Percentiles rank a stretch among this genome's conserved stretches.
These are phyloP conservation scores for Penicillium fimorum DNA, from an alignment of 495 filamentous ascomycete genomes.

Conservation along the genomic window DNA sequence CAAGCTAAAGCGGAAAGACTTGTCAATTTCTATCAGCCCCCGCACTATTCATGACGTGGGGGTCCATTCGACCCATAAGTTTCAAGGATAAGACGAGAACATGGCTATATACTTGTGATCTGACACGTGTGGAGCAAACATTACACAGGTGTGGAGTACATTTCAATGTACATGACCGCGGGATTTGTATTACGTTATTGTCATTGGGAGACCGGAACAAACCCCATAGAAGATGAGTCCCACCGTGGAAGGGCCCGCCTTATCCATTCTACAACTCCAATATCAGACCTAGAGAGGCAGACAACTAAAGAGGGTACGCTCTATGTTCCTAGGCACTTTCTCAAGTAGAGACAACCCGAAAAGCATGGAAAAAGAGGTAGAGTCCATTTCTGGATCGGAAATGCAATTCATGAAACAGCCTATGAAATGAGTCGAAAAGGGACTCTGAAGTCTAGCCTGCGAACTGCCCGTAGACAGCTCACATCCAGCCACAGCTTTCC, in stretches of 20 bases:
- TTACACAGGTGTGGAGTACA: not conserved
- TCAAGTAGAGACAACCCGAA: not conserved
- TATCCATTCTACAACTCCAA: slow-evolving; percentile 1
- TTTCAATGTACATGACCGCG: not conserved
- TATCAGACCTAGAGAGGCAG: not conserved
- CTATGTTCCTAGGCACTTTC: not conserved
- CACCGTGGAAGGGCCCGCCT: not conserved
- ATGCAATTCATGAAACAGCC: slow-evolving; percentile 34
- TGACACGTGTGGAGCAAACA: not conserved
- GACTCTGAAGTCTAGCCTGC: slow-evolving; percentile 20
- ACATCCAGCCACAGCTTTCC: slow-evolving; percentile 25
- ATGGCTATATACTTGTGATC: not conserved
- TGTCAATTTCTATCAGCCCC: not conserved
- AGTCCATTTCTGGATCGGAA: slow-evolving; percentile 32
- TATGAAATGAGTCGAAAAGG: slow-evolving; percentile 31
- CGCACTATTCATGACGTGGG: not conserved
- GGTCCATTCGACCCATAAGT: not conserved
- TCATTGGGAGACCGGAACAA: not conserved
- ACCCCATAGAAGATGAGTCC: not conserved
- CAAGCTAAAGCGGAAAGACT: not conserved
- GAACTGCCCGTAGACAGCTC: slow-evolving; percentile 13
- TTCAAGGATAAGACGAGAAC: not conserved
- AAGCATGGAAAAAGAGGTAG: slow-evolving; percentile 10
- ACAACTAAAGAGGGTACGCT: not conserved
- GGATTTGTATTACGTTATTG: not conserved